phyloP scores from a whole-genome alignment of 2,329 filamentous ascomycete species.

The Plectosphaerella sp. region DNA sequence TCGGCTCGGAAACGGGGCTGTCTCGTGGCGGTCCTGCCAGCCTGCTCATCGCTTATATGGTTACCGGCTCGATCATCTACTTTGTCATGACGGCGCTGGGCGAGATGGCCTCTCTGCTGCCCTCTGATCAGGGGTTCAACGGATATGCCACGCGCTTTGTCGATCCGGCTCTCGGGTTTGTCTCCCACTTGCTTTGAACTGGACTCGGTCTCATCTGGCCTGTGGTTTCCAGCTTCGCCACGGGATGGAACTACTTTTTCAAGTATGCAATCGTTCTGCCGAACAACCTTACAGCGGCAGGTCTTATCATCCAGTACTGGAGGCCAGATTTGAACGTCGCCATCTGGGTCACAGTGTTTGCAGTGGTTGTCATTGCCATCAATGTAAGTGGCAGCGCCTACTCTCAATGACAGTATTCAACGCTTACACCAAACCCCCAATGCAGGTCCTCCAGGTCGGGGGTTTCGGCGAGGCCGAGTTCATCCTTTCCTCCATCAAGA shows the following conservation, averaged over 20 bases:
- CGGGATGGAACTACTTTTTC: conserved; percentile 44
- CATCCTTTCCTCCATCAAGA: conserved; percentile 39
- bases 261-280: conserved; percentile 34
- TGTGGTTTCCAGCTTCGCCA: conserved; percentile 24
- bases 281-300: conserved; percentile 32
- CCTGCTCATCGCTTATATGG: conserved; percentile 31
- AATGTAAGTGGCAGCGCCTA: conserved; percentile 18
- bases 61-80: conserved; percentile 46
- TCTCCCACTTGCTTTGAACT: neutral
- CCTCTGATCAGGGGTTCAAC: conserved; percentile 20
- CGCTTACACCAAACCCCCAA: too few relatives aligned
- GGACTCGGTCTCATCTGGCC: neutral
- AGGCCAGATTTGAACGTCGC: conserved; percentile 29
- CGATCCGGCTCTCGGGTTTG: conserved; percentile 23
- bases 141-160: conserved; percentile 24
- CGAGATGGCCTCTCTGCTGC: conserved; percentile 24
- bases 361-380: conserved; percentile 24
- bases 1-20: conserved; percentile 46
- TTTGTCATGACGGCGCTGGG: conserved; percentile 45
- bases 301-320: conserved; percentile 32
- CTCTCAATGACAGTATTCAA: too few relatives aligned
- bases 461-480: conserved; percentile 45
- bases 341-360: conserved; percentile 31
- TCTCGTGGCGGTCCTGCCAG: conserved; percentile 38
- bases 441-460: conserved; percentile 28